These are phyloP conservation scores for Apiospora hydei DNA, from an alignment of 2,329 filamentous ascomycete species.

Conservation along the genomic window DNA sequence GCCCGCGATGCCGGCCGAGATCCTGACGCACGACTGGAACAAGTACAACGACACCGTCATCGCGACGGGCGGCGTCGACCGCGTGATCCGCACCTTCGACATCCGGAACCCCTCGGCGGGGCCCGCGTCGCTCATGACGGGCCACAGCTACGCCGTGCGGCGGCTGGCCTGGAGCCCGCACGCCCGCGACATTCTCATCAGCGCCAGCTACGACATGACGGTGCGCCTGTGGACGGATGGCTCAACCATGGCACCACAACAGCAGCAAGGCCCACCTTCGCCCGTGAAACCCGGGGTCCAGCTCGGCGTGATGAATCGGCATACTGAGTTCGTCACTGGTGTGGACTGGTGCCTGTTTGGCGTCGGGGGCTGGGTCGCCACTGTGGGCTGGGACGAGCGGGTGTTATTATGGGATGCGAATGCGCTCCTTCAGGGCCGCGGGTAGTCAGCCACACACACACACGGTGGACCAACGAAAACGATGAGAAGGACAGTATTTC, in stretches of 20 bases:
- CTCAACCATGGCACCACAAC: conserved; percentile 45
- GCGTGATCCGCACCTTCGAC: conserved; percentile 88
- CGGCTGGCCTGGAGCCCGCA: conserved; percentile 93
- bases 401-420: conserved; percentile 89
- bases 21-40: conserved; percentile 98
- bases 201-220: conserved; percentile 97
- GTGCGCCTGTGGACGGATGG: conserved; percentile 92
- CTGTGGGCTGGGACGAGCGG: conserved; percentile 91
- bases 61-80: conserved; percentile 89
- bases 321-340: conserved; percentile 95
- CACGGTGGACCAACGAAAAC: not conserved
- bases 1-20: conserved; percentile 73
- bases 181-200: conserved; percentile 84
- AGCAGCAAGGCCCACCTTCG: conserved; percentile 37
- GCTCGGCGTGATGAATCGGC: conserved; percentile 85
- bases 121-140: conserved; percentile 75
- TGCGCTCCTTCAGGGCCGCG: conserved; percentile 21
- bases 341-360: conserved; percentile 99
- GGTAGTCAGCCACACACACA: conserved; percentile 1
- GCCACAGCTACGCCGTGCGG: conserved; percentile 91
- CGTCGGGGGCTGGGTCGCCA: conserved; percentile 93
- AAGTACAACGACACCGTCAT: conserved; percentile 89
- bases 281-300: conserved; percentile 67
- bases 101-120: conserved; percentile 78
- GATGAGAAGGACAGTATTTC: not conserved